Percentiles rank a stretch among this genome's conserved stretches.
phyloP scores from a whole-genome alignment of 305 asterid species.

The Solanum hybrid region DNA sequence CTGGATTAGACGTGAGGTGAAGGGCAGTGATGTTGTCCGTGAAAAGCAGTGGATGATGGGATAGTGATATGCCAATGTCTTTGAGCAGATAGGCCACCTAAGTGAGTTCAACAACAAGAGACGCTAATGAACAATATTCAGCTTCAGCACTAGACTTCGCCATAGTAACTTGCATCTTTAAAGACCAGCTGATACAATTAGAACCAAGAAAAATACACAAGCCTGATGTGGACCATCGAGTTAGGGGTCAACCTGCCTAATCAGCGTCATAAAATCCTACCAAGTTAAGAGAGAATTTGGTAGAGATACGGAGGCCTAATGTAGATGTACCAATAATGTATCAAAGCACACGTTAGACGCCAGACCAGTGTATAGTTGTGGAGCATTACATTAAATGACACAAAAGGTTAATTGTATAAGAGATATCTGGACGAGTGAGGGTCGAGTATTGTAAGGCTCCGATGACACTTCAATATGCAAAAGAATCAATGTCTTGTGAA shows the following conservation, averaged over 20 bases:
- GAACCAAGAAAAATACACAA: too few relatives aligned
- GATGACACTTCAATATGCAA: not conserved
- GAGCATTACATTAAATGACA: not conserved
- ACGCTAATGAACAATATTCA: too few relatives aligned
- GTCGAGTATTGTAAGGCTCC: not conserved
- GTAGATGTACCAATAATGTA: not conserved
- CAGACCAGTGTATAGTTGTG: not conserved
- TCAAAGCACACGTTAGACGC: not conserved
- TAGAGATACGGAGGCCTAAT: not conserved
- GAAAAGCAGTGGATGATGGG: not conserved
- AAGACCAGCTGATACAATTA: too few relatives aligned
- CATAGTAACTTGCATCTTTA: too few relatives aligned
- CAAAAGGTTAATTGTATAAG: not conserved
- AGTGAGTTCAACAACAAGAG: too few relatives aligned
- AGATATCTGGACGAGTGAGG: not conserved
- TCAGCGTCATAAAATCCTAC: not conserved
- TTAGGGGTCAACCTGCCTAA: not conserved
- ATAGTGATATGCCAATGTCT: not conserved
- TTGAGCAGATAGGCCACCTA: not conserved
- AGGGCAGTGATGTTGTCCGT: not conserved
- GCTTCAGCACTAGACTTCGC: too few relatives aligned
- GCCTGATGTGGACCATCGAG: too few relatives aligned
- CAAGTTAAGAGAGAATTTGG: not conserved
- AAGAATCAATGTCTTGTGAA: not conserved
- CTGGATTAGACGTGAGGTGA: not conserved